These are phyloP conservation scores for Geotrichum phurueaensis DNA, from an alignment of 1,139 yeast species.

Conservation along the genomic window DNA sequence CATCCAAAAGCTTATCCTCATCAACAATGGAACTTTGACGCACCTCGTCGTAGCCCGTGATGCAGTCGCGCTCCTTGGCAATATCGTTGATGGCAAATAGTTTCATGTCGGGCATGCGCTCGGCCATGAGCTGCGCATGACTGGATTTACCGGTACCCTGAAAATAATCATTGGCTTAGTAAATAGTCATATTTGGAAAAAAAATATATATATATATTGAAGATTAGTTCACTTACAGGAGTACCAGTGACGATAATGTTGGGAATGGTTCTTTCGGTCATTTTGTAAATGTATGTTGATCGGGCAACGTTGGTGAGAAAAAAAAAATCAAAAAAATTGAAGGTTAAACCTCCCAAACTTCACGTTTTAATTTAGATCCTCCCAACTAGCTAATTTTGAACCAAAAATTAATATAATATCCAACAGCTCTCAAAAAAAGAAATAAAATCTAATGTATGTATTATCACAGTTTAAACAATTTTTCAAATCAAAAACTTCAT, in stretches of 20 bases:
- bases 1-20: constrained; percentile 80
- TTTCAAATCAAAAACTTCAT: too few relatives aligned
- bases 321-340: not conserved
- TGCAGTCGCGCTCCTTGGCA: constrained; percentile 71
- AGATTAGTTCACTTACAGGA: constrained; percentile 43
- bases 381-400: not conserved
- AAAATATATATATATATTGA: not conserved
- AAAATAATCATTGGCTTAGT: not conserved
- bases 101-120: constrained; percentile 45
- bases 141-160: constrained; percentile 90
- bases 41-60: constrained; percentile 78
- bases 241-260: constrained; percentile 92
- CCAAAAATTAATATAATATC: not conserved
- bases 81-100: constrained; percentile 72
- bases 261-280: constrained; percentile 39
- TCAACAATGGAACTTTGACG: constrained; percentile 86
- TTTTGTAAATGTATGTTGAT: not conserved
- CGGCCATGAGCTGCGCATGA: constrained; percentile 61
- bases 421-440: too few relatives aligned
- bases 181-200: not conserved
- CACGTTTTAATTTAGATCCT: not conserved
- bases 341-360: not conserved
- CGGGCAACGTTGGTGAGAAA: not conserved
- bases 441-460: too few relatives aligned
- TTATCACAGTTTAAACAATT: too few relatives aligned